phyloP scores from a whole-genome alignment of 23 red algal species.

The Cyanidiococcus yangmingshanensis region DNA sequence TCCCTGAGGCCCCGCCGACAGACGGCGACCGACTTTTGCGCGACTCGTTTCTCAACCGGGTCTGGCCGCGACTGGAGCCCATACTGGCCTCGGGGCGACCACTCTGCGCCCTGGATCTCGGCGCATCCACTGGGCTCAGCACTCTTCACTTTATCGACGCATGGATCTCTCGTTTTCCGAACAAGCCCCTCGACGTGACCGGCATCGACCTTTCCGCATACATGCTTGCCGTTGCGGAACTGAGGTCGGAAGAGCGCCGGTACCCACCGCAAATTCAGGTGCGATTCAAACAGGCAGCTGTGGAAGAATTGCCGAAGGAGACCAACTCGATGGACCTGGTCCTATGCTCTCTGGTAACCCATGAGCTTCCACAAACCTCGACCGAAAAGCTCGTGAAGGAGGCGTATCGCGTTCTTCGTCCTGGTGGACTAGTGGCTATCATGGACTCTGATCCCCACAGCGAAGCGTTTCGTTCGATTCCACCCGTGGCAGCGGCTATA shows the following conservation, averaged over 20 bases:
- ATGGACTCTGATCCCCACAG: conserved; percentile 28
- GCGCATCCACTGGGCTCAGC: conserved; percentile 27
- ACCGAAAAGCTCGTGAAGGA: background rate
- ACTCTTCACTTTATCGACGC: conserved; percentile 19
- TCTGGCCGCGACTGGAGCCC: background rate
- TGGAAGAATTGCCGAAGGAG: background rate
- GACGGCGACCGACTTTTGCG: conserved; percentile 13
- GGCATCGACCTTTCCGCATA: conserved; percentile 9
- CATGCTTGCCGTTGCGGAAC: conserved; percentile 25
- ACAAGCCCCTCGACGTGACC: background rate
- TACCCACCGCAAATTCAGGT: background rate
- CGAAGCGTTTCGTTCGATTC: conserved; percentile 12
- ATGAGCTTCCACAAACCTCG: conserved; percentile 17
- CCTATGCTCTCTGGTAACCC: conserved; percentile 1
- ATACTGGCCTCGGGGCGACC: background rate
- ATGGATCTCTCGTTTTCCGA: background rate
- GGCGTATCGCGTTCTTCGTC: conserved; percentile 6
- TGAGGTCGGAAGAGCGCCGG: background rate
- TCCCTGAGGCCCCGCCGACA: background rate
- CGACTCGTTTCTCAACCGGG: conserved; percentile 1
- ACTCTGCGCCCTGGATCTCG: conserved; percentile 8
- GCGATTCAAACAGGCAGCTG: conserved; percentile 1
- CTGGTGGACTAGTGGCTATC: conserved; percentile 16
- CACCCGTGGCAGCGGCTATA: background rate
- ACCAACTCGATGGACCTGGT: background rate